These are phyloP conservation scores for Chrysosphaeria jannelii DNA, from an alignment of 2,329 filamentous ascomycete genomes.

Conservation along the genomic window DNA sequence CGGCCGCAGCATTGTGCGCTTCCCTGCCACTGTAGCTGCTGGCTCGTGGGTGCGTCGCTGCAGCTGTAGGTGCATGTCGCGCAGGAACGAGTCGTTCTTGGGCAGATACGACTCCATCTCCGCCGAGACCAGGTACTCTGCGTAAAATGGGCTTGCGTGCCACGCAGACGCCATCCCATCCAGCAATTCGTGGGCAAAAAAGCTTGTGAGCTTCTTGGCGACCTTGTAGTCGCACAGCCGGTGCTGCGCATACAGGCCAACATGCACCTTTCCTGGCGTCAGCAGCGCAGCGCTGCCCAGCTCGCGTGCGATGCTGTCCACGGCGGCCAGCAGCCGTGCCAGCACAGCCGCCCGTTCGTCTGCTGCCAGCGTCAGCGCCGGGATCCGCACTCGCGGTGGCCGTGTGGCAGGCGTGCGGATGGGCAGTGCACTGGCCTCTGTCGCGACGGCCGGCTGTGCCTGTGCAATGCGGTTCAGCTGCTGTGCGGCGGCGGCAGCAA, in stretches of 20 bases:
- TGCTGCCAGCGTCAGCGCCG: background rate
- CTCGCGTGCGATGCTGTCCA: background rate
- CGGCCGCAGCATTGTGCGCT: conserved; percentile 15
- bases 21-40: conserved; percentile 7
- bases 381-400: conserved; percentile 1
- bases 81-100: conserved; percentile 5
- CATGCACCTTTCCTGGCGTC: conserved; percentile 8
- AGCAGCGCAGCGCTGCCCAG: conserved; percentile 4
- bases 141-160: conserved; percentile 8
- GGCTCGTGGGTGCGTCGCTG: conserved; percentile 5
- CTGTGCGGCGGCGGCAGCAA: too few species aligned
- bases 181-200: conserved; percentile 14
- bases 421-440: conserved; percentile 7
- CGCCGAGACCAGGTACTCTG: conserved; percentile 9
- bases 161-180: conserved; percentile 10
- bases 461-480: too few species aligned
- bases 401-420: conserved; percentile 2
- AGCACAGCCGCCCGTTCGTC: background rate
- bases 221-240: conserved; percentile 11
- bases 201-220: conserved; percentile 13
- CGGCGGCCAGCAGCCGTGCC: background rate
- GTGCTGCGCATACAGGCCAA: conserved; percentile 11
- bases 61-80: conserved; percentile 5
- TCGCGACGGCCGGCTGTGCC: too few species aligned
- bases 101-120: conserved; percentile 7